These are phyloP conservation scores for Fraxinus pennsylvanica DNA, from an alignment of 257 asterid genomes.

Conservation along the genomic window DNA sequence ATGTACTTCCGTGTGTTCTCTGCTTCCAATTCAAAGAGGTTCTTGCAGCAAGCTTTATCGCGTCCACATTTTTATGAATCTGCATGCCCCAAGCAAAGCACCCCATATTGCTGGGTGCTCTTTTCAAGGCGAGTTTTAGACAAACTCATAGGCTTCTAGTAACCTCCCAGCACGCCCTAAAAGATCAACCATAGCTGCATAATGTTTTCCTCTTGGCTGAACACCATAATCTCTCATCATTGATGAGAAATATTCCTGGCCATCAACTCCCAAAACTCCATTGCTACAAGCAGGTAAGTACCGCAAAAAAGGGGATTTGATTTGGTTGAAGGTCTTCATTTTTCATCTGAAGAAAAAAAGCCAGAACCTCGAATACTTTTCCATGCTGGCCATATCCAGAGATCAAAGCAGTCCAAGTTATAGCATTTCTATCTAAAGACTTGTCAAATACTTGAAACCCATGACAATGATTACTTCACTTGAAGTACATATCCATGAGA, in stretches of 20 bases:
- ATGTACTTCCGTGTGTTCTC: constrained; percentile 82
- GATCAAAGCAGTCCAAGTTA: no score
- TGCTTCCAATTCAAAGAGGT: constrained; percentile 73
- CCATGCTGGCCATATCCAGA: constrained; percentile 40
- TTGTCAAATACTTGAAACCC: no score
- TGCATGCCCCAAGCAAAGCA: constrained; percentile 79
- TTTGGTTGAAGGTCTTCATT: constrained; percentile 79
- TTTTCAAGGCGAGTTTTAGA: constrained; percentile 53
- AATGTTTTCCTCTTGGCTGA: constrained; percentile 71
- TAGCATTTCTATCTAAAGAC: no score
- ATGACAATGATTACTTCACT: no score
- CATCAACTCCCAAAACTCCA: constrained; percentile 74
- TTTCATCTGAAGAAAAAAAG: constrained; percentile 67
- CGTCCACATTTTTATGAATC: constrained; percentile 66
- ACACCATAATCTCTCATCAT: constrained; percentile 76
- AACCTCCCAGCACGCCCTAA: constrained; percentile 85
- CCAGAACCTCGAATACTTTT: constrained; percentile 60
- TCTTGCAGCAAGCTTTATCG: constrained; percentile 75
- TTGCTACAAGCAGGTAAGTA: constrained; percentile 92
- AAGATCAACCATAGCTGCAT: constrained; percentile 80
- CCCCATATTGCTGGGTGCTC: constrained; percentile 91
- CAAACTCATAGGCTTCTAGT: constrained; percentile 68
- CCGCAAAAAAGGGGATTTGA: constrained; percentile 79
- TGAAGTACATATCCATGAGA: no score
- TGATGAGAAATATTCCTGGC: constrained; percentile 65